Conservation (phyloP, 2,329 filamentous ascomycete genomes). For the Xylariaceae sp. region DNA sequence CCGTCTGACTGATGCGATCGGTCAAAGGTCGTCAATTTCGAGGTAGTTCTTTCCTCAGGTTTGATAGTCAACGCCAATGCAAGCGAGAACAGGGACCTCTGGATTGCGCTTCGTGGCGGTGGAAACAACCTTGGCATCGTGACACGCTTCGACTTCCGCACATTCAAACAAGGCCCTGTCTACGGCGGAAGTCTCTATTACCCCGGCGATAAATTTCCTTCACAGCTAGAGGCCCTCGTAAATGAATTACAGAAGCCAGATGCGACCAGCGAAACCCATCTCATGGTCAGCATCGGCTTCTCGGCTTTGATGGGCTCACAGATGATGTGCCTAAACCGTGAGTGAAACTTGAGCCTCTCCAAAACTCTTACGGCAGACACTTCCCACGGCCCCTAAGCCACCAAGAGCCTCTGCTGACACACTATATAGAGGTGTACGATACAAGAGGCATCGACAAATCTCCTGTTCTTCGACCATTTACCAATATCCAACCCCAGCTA, state of each 20-base stretch:
- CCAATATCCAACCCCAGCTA: not conserved
- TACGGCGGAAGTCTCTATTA: constrained; percentile 2
- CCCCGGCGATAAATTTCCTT: not conserved
- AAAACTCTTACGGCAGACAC: no score
- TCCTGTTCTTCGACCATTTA: constrained; percentile 1
- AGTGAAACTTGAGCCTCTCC: not conserved
- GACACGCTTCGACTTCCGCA: constrained; percentile 6
- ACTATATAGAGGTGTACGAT: not conserved
- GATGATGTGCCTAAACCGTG: not conserved
- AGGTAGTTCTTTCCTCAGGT: constrained; percentile 42
- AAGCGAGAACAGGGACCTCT: constrained; percentile 38
- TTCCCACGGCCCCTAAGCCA: no score
- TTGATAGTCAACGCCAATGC: constrained; percentile 38
- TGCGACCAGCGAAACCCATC: not conserved
- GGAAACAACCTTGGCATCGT: constrained; percentile 25
- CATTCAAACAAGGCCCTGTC: constrained; percentile 2
- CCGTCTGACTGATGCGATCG: no score
- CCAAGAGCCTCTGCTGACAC: no score
- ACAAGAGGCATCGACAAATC: not conserved
- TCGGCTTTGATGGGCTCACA: not conserved
- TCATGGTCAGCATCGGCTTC: constrained; percentile 8
- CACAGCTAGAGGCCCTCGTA: constrained; percentile 4
- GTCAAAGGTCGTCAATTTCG: constrained; percentile 30
- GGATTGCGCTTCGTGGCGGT: constrained; percentile 41
- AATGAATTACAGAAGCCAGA: constrained; percentile 1